Evolutionary conservation across 129 eudicot genomes (phyloP).

Genomic region (Rutidosis leptorrhynchoides): DNA sequence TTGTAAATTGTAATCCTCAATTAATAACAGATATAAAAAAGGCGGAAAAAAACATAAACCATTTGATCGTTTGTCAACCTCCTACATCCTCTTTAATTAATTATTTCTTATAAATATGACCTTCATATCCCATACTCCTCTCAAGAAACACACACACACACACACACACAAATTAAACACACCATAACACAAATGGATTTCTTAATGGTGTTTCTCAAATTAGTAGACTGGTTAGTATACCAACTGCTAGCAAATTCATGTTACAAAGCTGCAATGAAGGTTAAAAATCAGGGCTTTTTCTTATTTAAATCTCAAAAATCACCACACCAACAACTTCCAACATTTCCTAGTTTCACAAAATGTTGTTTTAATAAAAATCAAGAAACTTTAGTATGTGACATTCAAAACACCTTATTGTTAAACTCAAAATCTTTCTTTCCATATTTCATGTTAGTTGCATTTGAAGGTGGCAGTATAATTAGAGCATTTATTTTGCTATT

Average conservation of each 20-base stretch:
- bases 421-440: conserved; percentile 74
- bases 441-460: conserved; percentile 89
- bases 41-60: conserved; percentile 7
- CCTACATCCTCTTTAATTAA: conserved; percentile 17
- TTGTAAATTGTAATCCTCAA: conserved; percentile 23
- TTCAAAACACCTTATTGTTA: conserved; percentile 50
- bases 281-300: conserved; percentile 44
- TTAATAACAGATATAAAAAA: not conserved
- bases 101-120: conserved; percentile 29
- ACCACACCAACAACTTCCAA: conserved; percentile 35
- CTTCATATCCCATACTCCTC: conserved; percentile 34
- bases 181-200: conserved; percentile 45
- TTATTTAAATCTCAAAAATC: conserved; percentile 34
- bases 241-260: conserved; percentile 57
- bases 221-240: conserved; percentile 60
- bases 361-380: conserved; percentile 34
- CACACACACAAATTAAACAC: not conserved
- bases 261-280: conserved; percentile 55
- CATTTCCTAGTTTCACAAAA: conserved; percentile 48
- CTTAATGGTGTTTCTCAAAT: conserved; percentile 46
- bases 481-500: conserved; percentile 58
- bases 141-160: conserved; percentile 21
- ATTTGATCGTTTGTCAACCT: conserved; percentile 38
- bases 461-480: conserved; percentile 78
- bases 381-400: conserved; percentile 70